These are phyloP conservation scores for Sporobolomyces phaffii DNA, from an alignment of 768 basidiomycete genomes.

Conservation along the genomic window DNA sequence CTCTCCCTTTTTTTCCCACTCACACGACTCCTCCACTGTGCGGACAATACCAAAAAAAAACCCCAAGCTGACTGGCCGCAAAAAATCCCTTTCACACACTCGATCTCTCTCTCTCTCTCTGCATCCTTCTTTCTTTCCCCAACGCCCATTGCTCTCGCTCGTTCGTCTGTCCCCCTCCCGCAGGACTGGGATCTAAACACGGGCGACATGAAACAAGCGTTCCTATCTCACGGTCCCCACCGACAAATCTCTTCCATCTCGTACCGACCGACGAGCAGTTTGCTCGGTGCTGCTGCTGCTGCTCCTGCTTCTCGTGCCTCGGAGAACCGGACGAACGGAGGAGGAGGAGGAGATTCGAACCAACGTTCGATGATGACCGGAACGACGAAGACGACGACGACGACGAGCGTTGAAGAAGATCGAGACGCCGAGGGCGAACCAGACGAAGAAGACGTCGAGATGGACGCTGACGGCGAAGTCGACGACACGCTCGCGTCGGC, in stretches of 20 bases:
- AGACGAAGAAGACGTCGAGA: slow-evolving; percentile 22
- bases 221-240: slow-evolving; percentile 65
- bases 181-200: slow-evolving; percentile 99
- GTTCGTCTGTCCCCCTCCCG: background rate
- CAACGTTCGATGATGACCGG: background rate
- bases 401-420: background rate
- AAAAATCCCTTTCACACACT: too few species aligned
- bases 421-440: slow-evolving; percentile 41
- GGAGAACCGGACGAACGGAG: background rate
- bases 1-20: too few species aligned
- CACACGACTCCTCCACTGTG: too few species aligned
- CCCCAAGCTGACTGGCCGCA: too few species aligned
- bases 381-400: background rate
- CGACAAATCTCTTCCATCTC: slow-evolving; percentile 71
- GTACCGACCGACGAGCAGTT: slow-evolving; percentile 66
- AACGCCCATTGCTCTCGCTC: too few species aligned
- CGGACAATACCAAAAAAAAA: too few species aligned
- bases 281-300: too few species aligned
- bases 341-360: slow-evolving; percentile 5
- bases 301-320: too few species aligned
- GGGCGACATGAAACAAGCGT: slow-evolving; percentile 68
- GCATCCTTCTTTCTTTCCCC: too few species aligned
- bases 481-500: background rate
- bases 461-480: slow-evolving; percentile 14
- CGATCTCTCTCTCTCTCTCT: too few species aligned